Conservation (phyloP, 2,329 filamentous ascomycete genomes). For the Talaromyces sp. region DNA sequence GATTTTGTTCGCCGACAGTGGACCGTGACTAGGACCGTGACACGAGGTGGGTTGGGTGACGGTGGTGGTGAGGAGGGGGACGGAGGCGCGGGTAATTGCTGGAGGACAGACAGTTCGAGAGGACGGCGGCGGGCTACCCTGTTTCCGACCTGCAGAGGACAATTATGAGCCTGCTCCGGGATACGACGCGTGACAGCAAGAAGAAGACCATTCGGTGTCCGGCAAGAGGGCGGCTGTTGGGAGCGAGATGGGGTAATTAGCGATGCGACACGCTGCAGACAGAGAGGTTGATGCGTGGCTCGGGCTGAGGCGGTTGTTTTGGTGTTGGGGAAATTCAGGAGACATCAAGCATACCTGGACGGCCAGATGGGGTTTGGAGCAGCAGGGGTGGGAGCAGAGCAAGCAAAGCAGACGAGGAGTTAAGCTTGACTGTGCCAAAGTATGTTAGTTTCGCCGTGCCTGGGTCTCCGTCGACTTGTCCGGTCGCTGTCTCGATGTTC, state of each 20-base stretch:
- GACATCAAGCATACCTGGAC: conserved; percentile 4
- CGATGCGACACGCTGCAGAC: conserved; percentile 11
- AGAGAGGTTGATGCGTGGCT: not conserved
- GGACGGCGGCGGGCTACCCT: conserved; percentile 10
- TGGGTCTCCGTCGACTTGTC: conserved; percentile 19
- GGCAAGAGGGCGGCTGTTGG: not conserved
- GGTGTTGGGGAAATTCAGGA: conserved; percentile 3
- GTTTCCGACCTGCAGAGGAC: conserved; percentile 23
- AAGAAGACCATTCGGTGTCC: not conserved
- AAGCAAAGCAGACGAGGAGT: conserved; percentile 9
- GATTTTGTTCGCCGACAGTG: conserved; percentile 27
- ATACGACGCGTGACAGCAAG: conserved; percentile 4
- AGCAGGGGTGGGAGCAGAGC: conserved; percentile 8
- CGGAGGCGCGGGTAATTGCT: conserved; percentile 7
- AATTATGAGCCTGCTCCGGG: conserved; percentile 21
- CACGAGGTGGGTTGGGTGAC: conserved; percentile 14
- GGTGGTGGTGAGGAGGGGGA: conserved; percentile 15
- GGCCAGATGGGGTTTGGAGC: not conserved
- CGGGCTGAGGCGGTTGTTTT: not conserved
- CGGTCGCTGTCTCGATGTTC: conserved; percentile 3
- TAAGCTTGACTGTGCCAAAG: not conserved
- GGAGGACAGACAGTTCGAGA: conserved; percentile 11
- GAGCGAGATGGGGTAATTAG: not conserved
- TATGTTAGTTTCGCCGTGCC: not conserved
- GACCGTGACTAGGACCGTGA: conserved; percentile 20